Base-by-base conservation (phyloP, 2,329 filamentous ascomycete species). In the Uncinocarpus reesii region DNA sequence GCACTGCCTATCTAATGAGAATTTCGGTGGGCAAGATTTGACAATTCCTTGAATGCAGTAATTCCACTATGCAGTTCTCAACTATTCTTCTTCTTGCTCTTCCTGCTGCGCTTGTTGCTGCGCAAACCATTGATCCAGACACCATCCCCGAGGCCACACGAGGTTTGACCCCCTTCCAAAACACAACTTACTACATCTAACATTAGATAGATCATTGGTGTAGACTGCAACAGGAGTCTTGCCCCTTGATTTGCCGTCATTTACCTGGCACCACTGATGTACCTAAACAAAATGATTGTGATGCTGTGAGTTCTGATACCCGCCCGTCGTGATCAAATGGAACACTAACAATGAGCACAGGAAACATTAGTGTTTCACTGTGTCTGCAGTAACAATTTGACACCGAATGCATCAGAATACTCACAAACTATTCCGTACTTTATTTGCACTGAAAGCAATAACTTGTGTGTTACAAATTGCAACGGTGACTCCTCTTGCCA, bases 391-490 rank as follows among this genome's bases (percentile, higher is more conserved):
- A 73, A 75, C 59, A 70, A 71, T 54, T 55, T 71, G 47, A 59
- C 66, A 4, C 79, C 79, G 56, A 81, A 81, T 60, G 64, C 78
- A 49, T 74, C 76, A 53, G 68, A 80, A 58, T 82, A 77, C 70
- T 77, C 76, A 28, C 73, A 77, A 56, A 81, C 79, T 11, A 69
- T 82, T 44, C 77, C 79, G 15, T 82, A 75, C 69, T 81, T 70
- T 65, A 69, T 76, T 62, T 82, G 79, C 67, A 73, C 71, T 7
- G 70, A 78, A 54, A 69, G 67, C 64, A 76, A 74, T 61, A 75
- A 69, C 58, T 67, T 78, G 54, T 80, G 77, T 56, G 75, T 78
- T 20, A 57, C 53, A 10, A 65, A 64, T 55, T 81, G 79, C 54
- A 48, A 50, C 58, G 64, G 60, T 15, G 56, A 76, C 58, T 71